Percentiles rank a stretch among this genome's conserved stretches.
phyloP scores from a whole-genome alignment of 106 monocot species.

The Dactylorhiza incarnata region DNA sequence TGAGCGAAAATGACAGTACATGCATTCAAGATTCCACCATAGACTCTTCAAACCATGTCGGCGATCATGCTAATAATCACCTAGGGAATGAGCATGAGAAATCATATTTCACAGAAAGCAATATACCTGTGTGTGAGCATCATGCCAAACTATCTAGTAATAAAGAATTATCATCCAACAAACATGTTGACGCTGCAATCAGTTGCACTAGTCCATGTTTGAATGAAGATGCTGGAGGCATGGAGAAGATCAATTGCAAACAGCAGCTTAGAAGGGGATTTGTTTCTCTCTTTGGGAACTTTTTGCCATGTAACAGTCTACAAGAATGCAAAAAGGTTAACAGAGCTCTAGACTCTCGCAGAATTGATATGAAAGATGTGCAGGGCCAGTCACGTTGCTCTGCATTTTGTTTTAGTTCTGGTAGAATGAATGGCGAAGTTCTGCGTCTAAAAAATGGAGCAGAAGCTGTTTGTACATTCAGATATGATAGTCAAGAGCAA shows the following conservation, averaged over 20 bases:
- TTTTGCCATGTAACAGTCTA: constrained; percentile 6
- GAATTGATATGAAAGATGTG: constrained; percentile 12
- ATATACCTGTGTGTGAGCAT: neutral
- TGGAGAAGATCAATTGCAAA: constrained; percentile 25
- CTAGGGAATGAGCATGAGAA: constrained; percentile 11
- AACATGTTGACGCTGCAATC: constrained; percentile 2
- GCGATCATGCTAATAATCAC: constrained; percentile 10
- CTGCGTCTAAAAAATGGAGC: neutral
- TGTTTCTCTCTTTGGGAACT: constrained; percentile 26
- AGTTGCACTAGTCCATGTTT: neutral
- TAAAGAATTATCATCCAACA: constrained; percentile 7
- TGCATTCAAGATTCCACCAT: constrained; percentile 13
- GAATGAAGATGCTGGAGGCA: constrained; percentile 9
- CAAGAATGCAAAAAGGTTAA: constrained; percentile 17
- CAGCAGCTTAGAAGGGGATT: constrained; percentile 36
- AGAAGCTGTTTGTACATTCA: constrained; percentile 5
- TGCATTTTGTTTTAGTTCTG: constrained; percentile 7
- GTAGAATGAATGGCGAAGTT: neutral
- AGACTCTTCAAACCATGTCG: constrained; percentile 6
- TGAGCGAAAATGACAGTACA: constrained; percentile 27
- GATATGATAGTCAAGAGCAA: neutral
- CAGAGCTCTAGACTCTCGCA: constrained; percentile 15
- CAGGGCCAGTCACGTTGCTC: constrained; percentile 4
- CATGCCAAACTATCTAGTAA: neutral
- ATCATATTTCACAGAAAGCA: constrained; percentile 3